phyloP scores from a whole-genome alignment of 192 early-diverging fungal genomes.

The Geosiphon pyriformis region DNA sequence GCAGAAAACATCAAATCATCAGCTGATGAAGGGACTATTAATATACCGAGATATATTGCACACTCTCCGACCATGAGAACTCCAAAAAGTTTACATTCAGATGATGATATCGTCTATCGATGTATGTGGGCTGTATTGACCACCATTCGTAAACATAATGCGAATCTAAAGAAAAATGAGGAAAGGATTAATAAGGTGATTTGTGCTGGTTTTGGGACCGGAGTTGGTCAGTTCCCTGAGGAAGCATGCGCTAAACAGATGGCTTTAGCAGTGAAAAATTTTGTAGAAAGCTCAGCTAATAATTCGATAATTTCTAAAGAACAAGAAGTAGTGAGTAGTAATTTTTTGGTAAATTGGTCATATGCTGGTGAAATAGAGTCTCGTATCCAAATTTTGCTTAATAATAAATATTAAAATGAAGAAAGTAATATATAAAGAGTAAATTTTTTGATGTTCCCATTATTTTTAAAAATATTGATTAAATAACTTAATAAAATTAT shows the following conservation, averaged over 20 bases:
- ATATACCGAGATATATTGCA: constrained; percentile 16
- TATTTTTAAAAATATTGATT: too few species aligned
- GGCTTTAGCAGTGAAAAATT: constrained; percentile 23
- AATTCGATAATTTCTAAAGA: too few species aligned
- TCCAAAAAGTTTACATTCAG: constrained; percentile 13
- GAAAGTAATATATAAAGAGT: too few species aligned
- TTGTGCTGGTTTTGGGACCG: constrained; percentile 24
- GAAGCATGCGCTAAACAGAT: constrained; percentile 24
- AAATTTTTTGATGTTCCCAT: too few species aligned
- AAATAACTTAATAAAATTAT: too few species aligned
- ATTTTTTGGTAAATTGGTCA: too few species aligned
- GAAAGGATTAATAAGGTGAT: constrained; percentile 22
- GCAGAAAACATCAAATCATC: neutral
- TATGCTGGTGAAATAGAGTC: too few species aligned
- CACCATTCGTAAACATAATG: constrained; percentile 16
- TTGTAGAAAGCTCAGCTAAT: constrained; percentile 18
- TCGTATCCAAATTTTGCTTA: too few species aligned
- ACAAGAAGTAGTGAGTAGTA: too few species aligned
- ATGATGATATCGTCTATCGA: constrained; percentile 24
- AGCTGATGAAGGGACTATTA: neutral
- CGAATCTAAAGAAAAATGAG: neutral
- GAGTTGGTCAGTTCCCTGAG: constrained; percentile 16
- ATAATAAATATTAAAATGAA: too few species aligned
- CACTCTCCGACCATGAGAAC: constrained; percentile 25
- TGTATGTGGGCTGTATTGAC: constrained; percentile 27